Evolutionary conservation across 306 rosid genomes (phyloP), one percentile per base, ranked within the genome.

Genomic region (barrel medic (Medicago truncatula)): DNA sequence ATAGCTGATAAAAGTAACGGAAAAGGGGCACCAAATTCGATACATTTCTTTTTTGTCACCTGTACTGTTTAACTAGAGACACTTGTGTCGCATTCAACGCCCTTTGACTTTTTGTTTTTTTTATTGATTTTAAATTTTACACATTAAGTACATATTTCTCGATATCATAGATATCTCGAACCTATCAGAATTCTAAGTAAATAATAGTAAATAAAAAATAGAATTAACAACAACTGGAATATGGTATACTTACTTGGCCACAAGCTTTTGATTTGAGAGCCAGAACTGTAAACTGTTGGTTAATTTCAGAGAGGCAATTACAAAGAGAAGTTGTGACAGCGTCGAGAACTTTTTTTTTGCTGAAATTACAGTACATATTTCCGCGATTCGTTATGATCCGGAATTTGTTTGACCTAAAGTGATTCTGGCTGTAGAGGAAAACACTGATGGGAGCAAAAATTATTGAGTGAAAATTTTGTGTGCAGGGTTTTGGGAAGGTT

Each of bases 81-180:
- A 34, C 38, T 34, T 34, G 38, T 6, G 1, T 34, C 7, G 38
- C 38, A 2, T 34, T 34, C 6, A 34, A 34, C 38, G 7, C 38
- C 38, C 38, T 0, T 7, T 34, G 1, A 34, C 5, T 34, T 6
- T 34, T 34, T 34, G 6, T 34, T 34, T 6, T 34, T 28, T 34
- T 34, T 34, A 4, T 4, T 34, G 38, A 34, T 34, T 34, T 34
- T 34, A 2, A 6, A 34, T 4, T 34, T 34, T 34, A 34, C 38
- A 34, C 7, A 34, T 34, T 34, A 34, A 34, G 38, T 34, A 34
- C 38, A 34, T 34, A 34, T 34, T 34, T 34, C 21, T 93, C 97
- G 25, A 76, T 68, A 62, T 95, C 97, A 71, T 92, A 95, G 52
- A 92, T 87, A 84, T 95, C 98, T 80, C 98, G 86, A 75, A 95